Evolutionary conservation across 2,329 filamentous ascomycete species (phyloP), one percentile per base, ranked within the genome.

Genomic region (Aspergillus brunneoviolaceus): DNA sequence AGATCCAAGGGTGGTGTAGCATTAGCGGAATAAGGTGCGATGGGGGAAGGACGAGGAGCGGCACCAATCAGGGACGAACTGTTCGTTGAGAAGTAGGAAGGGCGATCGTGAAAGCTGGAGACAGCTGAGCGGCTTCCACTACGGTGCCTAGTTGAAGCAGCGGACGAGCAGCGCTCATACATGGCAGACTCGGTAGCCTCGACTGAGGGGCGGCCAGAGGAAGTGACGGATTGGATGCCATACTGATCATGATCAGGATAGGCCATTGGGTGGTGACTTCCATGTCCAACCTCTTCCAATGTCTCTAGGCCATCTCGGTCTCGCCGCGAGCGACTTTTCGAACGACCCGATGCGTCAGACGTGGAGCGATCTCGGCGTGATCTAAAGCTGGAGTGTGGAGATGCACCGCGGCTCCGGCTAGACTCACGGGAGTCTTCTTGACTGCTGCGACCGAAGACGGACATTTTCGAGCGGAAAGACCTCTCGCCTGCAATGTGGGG

Each of bases 301-400:
- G 81, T 77, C 60, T 80, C 79, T 2, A 84, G 69, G 64, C 86
- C 84, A 55, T 86, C 83, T 31, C 81, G 81, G 39, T 86, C 82
- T 29, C 81, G 80, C 49, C 80, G 75, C 49, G 77, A 75, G 48
- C 82, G 81, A 68, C 84, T 86, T 63, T 81, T 81, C 7, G 84
- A 85, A 29, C 84, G 80, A 29, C 79, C 80, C 55, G 79, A 81
- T 3, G 80, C 76, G 57, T 82, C 80, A 6, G 85, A 87, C 63
- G 79, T 81, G 5, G 85, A 85, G 53, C 85, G 81, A 61, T 84
- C 81, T 54, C 84, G 76, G 29, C 72, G 75, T 21, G 74, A 74
- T 52, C 72, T 72, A 63, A 72, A 73, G 60, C 70, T 75, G 4
- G 80, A 69, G 55, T 74, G 71, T 21, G 81, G 74, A 5, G 73